These are phyloP conservation scores for Leucosporidium yakuticum DNA, from an alignment of 768 basidiomycete species.

Conservation along the genomic window DNA sequence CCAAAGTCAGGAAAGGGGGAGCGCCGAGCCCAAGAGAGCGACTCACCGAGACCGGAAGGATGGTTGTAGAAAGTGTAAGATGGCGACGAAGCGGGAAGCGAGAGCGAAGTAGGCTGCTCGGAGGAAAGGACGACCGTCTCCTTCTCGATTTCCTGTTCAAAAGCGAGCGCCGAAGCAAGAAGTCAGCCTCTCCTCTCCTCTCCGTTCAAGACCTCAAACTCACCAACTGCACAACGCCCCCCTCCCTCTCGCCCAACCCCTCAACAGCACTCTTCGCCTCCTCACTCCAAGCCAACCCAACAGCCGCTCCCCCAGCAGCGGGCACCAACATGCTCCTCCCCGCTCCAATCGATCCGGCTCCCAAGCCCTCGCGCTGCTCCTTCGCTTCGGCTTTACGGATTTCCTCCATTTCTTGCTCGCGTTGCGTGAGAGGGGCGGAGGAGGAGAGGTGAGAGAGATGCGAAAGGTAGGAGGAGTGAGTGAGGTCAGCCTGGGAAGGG, in stretches of 20 bases:
- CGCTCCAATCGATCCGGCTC: not conserved
- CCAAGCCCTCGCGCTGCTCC: not conserved
- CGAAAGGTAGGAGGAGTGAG: conserved; percentile 57
- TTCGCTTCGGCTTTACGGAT: conserved; percentile 69
- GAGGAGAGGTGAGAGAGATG: conserved; percentile 67
- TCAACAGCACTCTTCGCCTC: conserved; percentile 62
- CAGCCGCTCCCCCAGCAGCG: not conserved
- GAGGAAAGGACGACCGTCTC: conserved; percentile 56
- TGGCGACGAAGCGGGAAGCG: conserved; percentile 9
- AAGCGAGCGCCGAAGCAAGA: not conserved
- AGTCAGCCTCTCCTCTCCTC: not conserved
- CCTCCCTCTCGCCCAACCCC: conserved; percentile 51
- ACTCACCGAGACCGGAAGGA: conserved; percentile 58
- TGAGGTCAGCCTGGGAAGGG: conserved; percentile 44
- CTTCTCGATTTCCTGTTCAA: conserved; percentile 60
- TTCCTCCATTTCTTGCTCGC: conserved; percentile 74
- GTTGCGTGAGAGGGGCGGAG: conserved; percentile 71
- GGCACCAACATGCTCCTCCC: not conserved
- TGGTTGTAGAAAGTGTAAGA: conserved; percentile 20
- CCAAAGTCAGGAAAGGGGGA: too few species aligned
- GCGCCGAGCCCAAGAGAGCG: too few species aligned
- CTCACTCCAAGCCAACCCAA: conserved; percentile 56
- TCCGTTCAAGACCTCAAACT: conserved; percentile 38
- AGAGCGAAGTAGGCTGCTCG: conserved; percentile 52
- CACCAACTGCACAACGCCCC: conserved; percentile 62